Conservation (phyloP, 2,329 filamentous ascomycete genomes). For the Colletotrichum sp. region DNA sequence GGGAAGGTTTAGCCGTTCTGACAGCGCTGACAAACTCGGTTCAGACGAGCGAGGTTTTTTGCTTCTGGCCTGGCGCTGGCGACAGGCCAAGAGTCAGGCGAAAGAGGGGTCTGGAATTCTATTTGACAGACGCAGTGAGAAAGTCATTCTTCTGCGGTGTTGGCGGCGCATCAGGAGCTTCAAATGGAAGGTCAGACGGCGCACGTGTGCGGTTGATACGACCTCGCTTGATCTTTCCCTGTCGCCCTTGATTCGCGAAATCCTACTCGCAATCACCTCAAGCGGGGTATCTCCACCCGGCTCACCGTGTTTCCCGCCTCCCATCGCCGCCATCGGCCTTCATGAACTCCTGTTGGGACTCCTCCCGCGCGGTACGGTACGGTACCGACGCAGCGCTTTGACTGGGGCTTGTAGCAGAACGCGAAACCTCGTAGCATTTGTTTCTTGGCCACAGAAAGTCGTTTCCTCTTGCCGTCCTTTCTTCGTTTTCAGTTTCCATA, state of each 20-base stretch:
- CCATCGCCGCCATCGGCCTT: not conserved
- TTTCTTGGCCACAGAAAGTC: not conserved
- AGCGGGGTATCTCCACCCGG: not conserved
- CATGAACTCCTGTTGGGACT: not conserved
- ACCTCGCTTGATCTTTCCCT: conserved; percentile 12
- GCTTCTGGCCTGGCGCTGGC: not conserved
- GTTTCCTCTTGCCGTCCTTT: not conserved
- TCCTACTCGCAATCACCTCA: not conserved
- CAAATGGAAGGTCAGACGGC: conserved; percentile 4
- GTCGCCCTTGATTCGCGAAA: not conserved
- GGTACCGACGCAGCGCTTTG: not conserved
- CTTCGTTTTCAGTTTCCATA: not conserved
- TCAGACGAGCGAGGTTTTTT: not conserved
- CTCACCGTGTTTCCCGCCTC: conserved; percentile 2
- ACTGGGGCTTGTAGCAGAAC: conserved; percentile 1
- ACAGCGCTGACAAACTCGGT: not conserved
- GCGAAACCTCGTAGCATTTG: not conserved
- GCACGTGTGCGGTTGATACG: conserved; percentile 5
- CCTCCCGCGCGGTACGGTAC: not conserved
- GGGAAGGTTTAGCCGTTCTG: conserved; percentile 5
- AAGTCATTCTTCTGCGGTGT: not conserved
- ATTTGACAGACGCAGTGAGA: not conserved
- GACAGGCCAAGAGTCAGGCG: conserved; percentile 8
- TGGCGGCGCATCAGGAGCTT: not conserved
- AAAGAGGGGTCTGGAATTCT: not conserved